Conservation (phyloP, 2,329 filamentous ascomycete species). For the Didymella sp. region DNA sequence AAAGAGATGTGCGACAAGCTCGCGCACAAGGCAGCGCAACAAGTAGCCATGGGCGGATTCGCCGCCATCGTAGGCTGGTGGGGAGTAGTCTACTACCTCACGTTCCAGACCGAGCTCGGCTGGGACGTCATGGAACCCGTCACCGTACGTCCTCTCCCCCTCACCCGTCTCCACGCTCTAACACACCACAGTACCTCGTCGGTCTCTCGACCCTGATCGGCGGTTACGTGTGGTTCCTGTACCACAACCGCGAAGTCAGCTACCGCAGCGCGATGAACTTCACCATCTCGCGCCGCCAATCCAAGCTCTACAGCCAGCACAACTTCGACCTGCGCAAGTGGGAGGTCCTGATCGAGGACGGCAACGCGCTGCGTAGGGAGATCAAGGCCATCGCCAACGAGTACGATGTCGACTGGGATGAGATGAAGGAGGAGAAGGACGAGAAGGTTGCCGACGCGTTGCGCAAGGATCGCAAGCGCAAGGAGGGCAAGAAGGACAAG, state of each 20-base stretch:
- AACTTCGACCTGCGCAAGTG: conserved; percentile 80
- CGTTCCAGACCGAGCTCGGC: conserved; percentile 75
- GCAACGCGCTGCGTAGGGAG: conserved; percentile 77
- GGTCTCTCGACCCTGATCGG: conserved; percentile 86
- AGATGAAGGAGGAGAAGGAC: conserved; percentile 73
- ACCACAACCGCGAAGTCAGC: conserved; percentile 86
- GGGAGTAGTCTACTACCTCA: conserved; percentile 75
- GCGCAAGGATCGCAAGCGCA: conserved; percentile 56
- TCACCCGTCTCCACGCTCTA: background rate
- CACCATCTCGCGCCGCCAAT: conserved; percentile 80
- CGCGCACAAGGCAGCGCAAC: conserved; percentile 78
- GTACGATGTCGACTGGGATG: conserved; percentile 91
- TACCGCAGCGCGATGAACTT: conserved; percentile 88
- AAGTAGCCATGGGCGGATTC: conserved; percentile 81
- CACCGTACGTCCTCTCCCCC: conserved; percentile 58
- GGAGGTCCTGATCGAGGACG: conserved; percentile 81
- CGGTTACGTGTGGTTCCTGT: conserved; percentile 92
- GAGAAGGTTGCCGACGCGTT: conserved; percentile 63
- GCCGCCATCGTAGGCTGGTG: conserved; percentile 77
- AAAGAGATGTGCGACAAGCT: conserved; percentile 82
- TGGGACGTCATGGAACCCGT: conserved; percentile 94
- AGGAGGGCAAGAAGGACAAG: conserved; percentile 48
- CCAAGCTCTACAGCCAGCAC: conserved; percentile 74
- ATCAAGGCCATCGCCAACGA: conserved; percentile 82
- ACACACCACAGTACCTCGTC: conserved; percentile 68